Percentiles rank a stretch among this genome's conserved stretches.
Conservation (phyloP, 2,329 filamentous ascomycete species). For the Cryoendolithus antarcticus region DNA sequence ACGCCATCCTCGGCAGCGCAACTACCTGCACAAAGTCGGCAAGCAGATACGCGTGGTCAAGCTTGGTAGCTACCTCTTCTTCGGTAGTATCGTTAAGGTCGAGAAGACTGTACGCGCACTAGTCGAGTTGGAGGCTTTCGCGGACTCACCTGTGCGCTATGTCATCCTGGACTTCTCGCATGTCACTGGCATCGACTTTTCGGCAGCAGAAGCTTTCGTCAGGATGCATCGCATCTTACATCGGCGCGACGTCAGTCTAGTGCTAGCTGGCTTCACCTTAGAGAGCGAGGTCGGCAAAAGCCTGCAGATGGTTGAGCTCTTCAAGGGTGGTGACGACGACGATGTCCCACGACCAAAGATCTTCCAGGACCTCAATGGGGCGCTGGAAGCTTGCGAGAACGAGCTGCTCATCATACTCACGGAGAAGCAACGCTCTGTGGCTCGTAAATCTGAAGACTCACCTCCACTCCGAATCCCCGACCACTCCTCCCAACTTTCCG, state of each 20-base stretch:
- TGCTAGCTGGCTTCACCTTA: constrained; percentile 71
- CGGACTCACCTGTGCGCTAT: constrained; percentile 68
- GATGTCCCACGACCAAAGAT: constrained; percentile 42
- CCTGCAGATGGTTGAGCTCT: constrained; percentile 73
- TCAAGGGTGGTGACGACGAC: constrained; percentile 57
- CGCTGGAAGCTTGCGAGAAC: constrained; percentile 89
- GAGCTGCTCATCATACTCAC: constrained; percentile 54
- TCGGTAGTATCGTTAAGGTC: constrained; percentile 94
- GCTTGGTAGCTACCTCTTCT: constrained; percentile 87
- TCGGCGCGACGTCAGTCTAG: constrained; percentile 64
- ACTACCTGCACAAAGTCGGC: constrained; percentile 75
- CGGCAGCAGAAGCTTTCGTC: constrained; percentile 87
- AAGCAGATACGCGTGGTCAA: constrained; percentile 85
- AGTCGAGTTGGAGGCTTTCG: constrained; percentile 72
- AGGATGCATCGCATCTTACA: constrained; percentile 76
- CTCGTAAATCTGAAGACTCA: constrained; percentile 37
- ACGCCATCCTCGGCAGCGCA: constrained; percentile 76
- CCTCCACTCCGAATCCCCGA: constrained; percentile 22
- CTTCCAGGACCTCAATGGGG: constrained; percentile 82
- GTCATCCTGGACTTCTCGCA: constrained; percentile 79
- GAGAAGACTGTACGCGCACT: constrained; percentile 75
- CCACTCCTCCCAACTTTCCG: constrained; percentile 1
- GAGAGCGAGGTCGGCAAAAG: constrained; percentile 64
- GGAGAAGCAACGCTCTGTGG: constrained; percentile 23
- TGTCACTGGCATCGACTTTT: constrained; percentile 90